These are phyloP conservation scores for Pluteus cervinus DNA, from an alignment of 768 basidiomycete species.

Conservation along the genomic window DNA sequence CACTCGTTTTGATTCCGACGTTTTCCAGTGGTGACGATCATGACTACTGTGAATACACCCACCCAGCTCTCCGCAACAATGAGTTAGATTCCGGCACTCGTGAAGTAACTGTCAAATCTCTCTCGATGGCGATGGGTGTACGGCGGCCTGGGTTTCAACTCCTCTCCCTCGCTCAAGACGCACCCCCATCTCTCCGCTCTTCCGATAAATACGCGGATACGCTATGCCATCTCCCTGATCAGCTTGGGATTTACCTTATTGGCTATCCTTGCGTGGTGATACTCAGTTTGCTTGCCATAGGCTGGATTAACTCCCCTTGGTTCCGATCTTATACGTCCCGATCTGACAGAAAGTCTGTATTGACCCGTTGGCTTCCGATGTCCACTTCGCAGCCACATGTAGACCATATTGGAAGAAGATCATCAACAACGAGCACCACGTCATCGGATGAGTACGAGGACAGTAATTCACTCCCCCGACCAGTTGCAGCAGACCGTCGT, in stretches of 20 bases:
- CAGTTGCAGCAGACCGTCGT: too few relatives aligned
- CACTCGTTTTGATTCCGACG: slow-evolving; percentile 7
- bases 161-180: slow-evolving; percentile 56
- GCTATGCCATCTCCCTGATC: slow-evolving; percentile 81
- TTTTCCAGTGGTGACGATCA: slow-evolving; percentile 81
- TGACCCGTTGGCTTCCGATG: too few relatives aligned
- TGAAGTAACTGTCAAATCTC: slow-evolving; percentile 85
- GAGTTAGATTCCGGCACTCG: slow-evolving; percentile 29
- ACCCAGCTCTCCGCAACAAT: slow-evolving; percentile 28
- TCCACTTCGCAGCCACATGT: too few relatives aligned
- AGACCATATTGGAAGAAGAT: too few relatives aligned
- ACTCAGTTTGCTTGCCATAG: too few relatives aligned
- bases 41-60: slow-evolving; percentile 81
- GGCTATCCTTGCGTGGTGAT: too few relatives aligned
- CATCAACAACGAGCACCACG: too few relatives aligned
- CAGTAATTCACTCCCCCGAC: too few relatives aligned
- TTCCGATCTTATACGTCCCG: too few relatives aligned
- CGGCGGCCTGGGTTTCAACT: slow-evolving; percentile 84
- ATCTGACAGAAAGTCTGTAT: too few relatives aligned
- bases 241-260: slow-evolving; percentile 77
- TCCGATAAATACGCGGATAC: slow-evolving; percentile 32
- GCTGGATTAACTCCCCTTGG: too few relatives aligned
- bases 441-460: too few relatives aligned
- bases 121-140: slow-evolving; percentile 89
- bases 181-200: slow-evolving; percentile 12